These are phyloP conservation scores for Aleurites moluccanus DNA, from an alignment of 441 rosid genomes.

Conservation along the genomic window DNA sequence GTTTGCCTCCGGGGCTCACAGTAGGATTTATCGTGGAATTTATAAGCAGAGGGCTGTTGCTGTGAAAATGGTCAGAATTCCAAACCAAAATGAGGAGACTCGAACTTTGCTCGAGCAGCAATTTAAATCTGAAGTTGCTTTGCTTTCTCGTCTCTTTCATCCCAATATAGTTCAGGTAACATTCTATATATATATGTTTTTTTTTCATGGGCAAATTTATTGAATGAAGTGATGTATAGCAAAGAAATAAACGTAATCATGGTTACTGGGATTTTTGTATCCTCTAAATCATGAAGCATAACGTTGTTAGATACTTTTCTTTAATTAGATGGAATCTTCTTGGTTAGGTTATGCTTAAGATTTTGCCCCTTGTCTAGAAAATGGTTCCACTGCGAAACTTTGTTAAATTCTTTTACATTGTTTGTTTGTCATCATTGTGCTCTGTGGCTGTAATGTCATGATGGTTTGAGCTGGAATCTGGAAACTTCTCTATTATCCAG, in stretches of 20 bases:
- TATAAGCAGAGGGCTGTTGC: slow-evolving; percentile 98
- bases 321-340: neutral
- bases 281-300: neutral
- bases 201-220: neutral
- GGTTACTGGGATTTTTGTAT: neutral
- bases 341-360: neutral
- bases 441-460: neutral
- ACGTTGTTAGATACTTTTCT: neutral
- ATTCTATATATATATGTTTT: neutral
- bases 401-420: neutral
- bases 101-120: slow-evolving; percentile 77
- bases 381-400: neutral
- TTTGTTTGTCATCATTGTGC: neutral
- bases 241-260: neutral
- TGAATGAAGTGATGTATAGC: neutral
- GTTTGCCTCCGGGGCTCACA: slow-evolving; percentile 96
- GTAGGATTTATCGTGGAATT: slow-evolving; percentile 91
- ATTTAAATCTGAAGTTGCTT: slow-evolving; percentile 91
- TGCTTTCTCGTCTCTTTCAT: slow-evolving; percentile 91
- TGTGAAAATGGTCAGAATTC: slow-evolving; percentile 94
- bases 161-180: slow-evolving; percentile 83
- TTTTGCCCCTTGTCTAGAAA: neutral
- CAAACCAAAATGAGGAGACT: slow-evolving; percentile 83
- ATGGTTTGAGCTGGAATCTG: neutral
- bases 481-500: neutral